phyloP scores from a whole-genome alignment of 768 basidiomycete genomes.

The Hericium coralloides region DNA sequence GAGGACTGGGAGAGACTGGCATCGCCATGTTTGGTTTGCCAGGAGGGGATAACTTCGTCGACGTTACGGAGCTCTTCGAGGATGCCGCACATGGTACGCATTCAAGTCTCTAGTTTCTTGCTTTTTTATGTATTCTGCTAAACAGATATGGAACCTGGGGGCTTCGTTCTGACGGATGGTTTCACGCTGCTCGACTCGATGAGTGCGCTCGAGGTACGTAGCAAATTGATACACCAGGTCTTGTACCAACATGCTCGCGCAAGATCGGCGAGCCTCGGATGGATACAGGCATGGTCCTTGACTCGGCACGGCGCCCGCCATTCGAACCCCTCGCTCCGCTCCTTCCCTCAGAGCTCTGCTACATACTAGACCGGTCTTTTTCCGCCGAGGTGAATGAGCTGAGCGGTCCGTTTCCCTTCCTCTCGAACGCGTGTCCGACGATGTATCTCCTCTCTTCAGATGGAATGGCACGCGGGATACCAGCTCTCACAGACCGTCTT shows the following conservation, averaged over 20 bases:
- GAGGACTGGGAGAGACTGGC: too few relatives aligned
- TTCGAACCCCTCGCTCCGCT: conserved; percentile 62
- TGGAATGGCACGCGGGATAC: conserved; percentile 82
- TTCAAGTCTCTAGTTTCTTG: neutral
- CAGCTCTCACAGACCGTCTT: conserved; percentile 82
- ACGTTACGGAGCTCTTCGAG: conserved; percentile 52
- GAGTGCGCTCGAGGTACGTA: conserved; percentile 78
- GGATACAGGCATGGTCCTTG: conserved; percentile 62
- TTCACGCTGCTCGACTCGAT: conserved; percentile 85
- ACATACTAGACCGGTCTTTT: conserved; percentile 74
- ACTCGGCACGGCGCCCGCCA: conserved; percentile 31
- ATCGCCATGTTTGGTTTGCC: conserved; percentile 25
- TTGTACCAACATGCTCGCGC: conserved; percentile 4
- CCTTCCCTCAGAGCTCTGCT: conserved; percentile 76
- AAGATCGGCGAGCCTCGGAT: conserved; percentile 88
- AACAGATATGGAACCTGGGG: conserved; percentile 54
- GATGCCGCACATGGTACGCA: conserved; percentile 52
- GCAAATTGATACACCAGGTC: conserved; percentile 8
- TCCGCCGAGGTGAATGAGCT: conserved; percentile 60
- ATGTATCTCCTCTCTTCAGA: conserved; percentile 34
- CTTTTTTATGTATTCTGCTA: neutral
- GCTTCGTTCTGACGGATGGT: conserved; percentile 55
- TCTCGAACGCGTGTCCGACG: conserved; percentile 12
- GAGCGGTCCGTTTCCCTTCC: neutral
- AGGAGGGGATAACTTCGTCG: conserved; percentile 51